Evolutionary conservation across 2,329 filamentous ascomycete genomes (phyloP).

Genomic region (Aureobasidium lini): DNA sequence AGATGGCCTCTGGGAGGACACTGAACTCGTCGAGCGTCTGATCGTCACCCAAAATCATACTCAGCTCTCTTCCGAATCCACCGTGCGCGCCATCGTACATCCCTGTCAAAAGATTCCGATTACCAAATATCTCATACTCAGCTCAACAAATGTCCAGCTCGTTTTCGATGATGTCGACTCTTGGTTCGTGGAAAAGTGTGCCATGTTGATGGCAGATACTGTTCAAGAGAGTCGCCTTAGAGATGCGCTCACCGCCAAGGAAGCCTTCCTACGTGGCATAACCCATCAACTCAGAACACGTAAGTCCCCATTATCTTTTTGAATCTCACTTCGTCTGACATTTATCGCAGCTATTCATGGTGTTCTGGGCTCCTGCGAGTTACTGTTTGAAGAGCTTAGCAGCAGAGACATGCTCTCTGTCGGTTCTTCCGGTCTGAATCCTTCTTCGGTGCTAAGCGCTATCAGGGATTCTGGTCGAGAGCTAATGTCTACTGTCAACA

Average conservation of each 20-base stretch:
- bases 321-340: neutral
- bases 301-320: neutral
- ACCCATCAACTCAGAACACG: slow-evolving; percentile 42
- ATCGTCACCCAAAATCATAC: slow-evolving; percentile 32
- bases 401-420: slow-evolving; percentile 20
- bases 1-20: slow-evolving; percentile 40
- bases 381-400: slow-evolving; percentile 37
- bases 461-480: slow-evolving; percentile 37
- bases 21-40: slow-evolving; percentile 32
- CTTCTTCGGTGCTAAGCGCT: slow-evolving; percentile 25
- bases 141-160: slow-evolving; percentile 34
- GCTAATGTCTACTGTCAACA: slow-evolving; percentile 40
- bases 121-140: slow-evolving; percentile 32
- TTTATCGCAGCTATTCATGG: slow-evolving; percentile 34
- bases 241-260: slow-evolving; percentile 38
- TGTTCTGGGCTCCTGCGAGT: slow-evolving; percentile 35
- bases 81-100: slow-evolving; percentile 33
- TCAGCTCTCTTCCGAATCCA: slow-evolving; percentile 21
- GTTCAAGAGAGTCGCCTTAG: slow-evolving; percentile 33
- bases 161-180: slow-evolving; percentile 43
- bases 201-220: slow-evolving; percentile 31
- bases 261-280: slow-evolving; percentile 39
- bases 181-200: slow-evolving; percentile 39
- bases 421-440: slow-evolving; percentile 11
- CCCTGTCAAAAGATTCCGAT: slow-evolving; percentile 29